A percentile compares a stretch with the other conserved stretches of the same genome.
Conservation (phyloP, 2,329 filamentous ascomycete species). For the Beauveria sp. region DNA sequence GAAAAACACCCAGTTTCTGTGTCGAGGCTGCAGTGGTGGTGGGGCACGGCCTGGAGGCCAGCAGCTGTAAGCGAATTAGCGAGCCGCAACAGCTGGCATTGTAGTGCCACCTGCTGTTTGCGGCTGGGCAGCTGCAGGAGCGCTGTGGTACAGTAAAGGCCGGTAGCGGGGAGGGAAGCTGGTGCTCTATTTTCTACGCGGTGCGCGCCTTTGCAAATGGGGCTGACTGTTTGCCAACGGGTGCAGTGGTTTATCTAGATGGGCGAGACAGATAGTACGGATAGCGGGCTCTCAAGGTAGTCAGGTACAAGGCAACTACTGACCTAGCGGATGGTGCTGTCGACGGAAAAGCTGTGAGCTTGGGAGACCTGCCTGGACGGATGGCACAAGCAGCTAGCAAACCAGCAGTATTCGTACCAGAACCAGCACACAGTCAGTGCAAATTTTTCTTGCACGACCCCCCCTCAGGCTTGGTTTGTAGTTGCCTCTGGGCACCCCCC, state of each 20-base stretch:
- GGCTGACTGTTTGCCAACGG: not conserved
- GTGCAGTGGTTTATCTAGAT: not conserved
- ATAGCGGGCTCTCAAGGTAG: not conserved
- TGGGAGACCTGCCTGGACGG: too few species aligned
- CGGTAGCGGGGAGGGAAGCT: not conserved
- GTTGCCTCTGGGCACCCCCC: too few species aligned
- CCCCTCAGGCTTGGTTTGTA: not conserved
- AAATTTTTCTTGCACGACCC: not conserved
- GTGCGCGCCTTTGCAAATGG: not conserved
- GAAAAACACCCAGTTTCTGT: not conserved
- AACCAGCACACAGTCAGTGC: not conserved
- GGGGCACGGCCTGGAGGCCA: not conserved
- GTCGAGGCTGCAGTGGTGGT: not conserved
- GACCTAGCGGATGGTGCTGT: too few species aligned
- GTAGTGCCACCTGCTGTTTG: slow-evolving; percentile 6
- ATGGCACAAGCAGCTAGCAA: too few species aligned
- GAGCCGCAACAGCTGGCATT: not conserved
- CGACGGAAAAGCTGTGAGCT: too few species aligned
- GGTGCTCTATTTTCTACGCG: not conserved
- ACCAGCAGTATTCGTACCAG: too few species aligned
- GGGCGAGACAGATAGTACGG: not conserved
- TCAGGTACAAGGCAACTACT: not conserved
- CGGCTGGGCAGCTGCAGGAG: slow-evolving; percentile 1
- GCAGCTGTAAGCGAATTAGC: not conserved
- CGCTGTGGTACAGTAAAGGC: not conserved